These are phyloP conservation scores for Schizosaccharomyces lindneri DNA, from an alignment of 805 yeast genomes.

Conservation along the genomic window DNA sequence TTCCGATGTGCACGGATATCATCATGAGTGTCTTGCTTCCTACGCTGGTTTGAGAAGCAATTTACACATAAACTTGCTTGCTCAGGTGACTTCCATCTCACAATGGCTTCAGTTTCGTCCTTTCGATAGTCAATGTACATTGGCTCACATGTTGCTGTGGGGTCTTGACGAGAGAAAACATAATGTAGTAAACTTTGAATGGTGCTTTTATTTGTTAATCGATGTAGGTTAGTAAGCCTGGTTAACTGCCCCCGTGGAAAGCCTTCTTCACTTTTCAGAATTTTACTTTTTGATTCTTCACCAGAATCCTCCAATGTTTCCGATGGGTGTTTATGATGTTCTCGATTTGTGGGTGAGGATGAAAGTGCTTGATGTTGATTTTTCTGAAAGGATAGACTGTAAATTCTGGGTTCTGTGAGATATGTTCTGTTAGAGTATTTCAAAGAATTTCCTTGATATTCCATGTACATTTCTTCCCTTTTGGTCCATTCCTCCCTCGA, in stretches of 20 bases:
- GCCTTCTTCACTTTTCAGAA: not conserved
- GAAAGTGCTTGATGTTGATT: not conserved
- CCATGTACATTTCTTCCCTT: not conserved
- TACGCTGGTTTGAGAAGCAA: not conserved
- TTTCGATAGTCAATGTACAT: not conserved
- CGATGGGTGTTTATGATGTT: not conserved
- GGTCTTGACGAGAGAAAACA: not conserved
- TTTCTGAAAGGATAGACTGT: not conserved
- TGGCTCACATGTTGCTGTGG: not conserved
- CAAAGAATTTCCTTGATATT: not conserved
- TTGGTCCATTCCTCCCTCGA: not conserved
- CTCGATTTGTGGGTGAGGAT: not conserved
- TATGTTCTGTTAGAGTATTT: not conserved
- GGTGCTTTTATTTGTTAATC: not conserved
- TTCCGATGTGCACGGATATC: not conserved
- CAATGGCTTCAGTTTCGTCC: not conserved
- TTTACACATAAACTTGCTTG: not conserved
- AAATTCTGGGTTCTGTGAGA: not conserved
- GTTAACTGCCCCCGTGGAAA: not conserved
- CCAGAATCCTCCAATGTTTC: not conserved
- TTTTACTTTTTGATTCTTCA: not conserved
- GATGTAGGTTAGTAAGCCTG: not conserved
- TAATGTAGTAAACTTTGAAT: not conserved
- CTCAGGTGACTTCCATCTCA: not conserved
- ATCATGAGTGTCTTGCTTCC: not conserved